Evolutionary conservation across 345 rosid genomes (phyloP).

Genomic region (Salix exigua): DNA sequence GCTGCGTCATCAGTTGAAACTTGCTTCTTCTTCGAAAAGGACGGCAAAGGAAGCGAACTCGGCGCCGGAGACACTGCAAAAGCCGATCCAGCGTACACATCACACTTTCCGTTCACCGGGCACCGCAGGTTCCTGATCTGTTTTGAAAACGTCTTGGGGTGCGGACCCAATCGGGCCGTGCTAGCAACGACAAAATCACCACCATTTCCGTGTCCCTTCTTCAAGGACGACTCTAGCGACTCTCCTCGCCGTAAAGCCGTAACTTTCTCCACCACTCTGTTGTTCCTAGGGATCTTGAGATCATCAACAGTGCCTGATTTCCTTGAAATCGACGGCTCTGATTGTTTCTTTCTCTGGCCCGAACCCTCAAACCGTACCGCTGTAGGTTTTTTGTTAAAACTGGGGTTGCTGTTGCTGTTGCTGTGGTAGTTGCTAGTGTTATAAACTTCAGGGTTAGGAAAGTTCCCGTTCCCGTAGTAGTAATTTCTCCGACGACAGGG

Average conservation of each 20-base stretch:
- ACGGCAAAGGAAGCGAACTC: conserved; percentile 56
- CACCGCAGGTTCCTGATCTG: conserved; percentile 20
- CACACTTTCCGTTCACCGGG: conserved; percentile 26
- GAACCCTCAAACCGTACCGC: conserved; percentile 27
- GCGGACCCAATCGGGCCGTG: conserved; percentile 27
- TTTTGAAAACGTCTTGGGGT: conserved; percentile 29
- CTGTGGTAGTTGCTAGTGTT: background rate
- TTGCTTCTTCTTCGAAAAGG: conserved; percentile 46
- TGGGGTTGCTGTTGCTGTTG: conserved; percentile 16
- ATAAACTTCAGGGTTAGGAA: background rate
- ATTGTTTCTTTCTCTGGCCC: conserved; percentile 32
- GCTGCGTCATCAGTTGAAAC: conserved; percentile 47
- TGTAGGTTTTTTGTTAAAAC: conserved; percentile 38
- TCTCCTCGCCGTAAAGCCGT: conserved; percentile 47
- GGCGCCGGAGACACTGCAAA: conserved; percentile 57
- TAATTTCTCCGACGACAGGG: conserved; percentile 49
- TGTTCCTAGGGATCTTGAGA: conserved; percentile 20
- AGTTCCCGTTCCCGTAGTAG: conserved; percentile 16
- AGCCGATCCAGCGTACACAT: conserved; percentile 56
- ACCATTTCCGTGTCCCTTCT: background rate
- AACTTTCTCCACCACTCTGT: conserved; percentile 40
- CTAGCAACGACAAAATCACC: conserved; percentile 15
- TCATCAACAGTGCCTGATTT: conserved; percentile 38
- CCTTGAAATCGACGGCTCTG: conserved; percentile 36
- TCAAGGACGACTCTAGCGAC: conserved; percentile 18